Conservation (phyloP, 2,329 filamentous ascomycete genomes). For the Diaporthe amygdali region DNA sequence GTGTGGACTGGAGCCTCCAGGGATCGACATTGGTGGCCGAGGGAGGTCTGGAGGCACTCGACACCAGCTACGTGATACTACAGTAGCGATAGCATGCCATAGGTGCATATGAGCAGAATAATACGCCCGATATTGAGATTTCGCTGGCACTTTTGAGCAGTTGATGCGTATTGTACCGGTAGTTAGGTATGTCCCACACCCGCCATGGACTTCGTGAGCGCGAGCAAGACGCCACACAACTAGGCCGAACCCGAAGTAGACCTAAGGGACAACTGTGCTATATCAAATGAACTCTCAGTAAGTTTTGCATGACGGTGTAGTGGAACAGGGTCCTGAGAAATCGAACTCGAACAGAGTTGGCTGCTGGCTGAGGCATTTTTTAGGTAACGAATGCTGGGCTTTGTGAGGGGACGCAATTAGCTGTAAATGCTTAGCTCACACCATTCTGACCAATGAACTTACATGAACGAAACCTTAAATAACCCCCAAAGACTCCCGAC, state of each 20-base stretch:
- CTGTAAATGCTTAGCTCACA: not conserved
- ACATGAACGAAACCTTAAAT: not conserved
- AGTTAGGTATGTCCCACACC: too few species aligned
- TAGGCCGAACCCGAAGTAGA: too few species aligned
- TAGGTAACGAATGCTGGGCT: not conserved
- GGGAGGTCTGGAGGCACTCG: conserved; percentile 12
- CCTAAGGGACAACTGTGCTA: not conserved
- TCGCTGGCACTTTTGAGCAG: not conserved
- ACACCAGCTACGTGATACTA: conserved; percentile 24
- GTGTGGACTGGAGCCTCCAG: conserved; percentile 32
- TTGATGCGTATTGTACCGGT: not conserved
- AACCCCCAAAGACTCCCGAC: not conserved
- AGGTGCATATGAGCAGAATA: not conserved
- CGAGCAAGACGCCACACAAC: not conserved
- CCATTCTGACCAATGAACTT: not conserved
- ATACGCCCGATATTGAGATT: not conserved
- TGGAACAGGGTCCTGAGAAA: not conserved
- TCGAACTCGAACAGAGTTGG: too few species aligned
- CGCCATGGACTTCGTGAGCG: not conserved
- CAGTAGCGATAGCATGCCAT: not conserved
- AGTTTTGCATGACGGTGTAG: not conserved
- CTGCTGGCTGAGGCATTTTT: not conserved
- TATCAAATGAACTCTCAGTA: not conserved
- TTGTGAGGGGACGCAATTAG: too few species aligned
- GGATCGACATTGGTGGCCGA: conserved; percentile 15